phyloP scores from a whole-genome alignment of 129 eudicot species.

The Apium graveolens region DNA sequence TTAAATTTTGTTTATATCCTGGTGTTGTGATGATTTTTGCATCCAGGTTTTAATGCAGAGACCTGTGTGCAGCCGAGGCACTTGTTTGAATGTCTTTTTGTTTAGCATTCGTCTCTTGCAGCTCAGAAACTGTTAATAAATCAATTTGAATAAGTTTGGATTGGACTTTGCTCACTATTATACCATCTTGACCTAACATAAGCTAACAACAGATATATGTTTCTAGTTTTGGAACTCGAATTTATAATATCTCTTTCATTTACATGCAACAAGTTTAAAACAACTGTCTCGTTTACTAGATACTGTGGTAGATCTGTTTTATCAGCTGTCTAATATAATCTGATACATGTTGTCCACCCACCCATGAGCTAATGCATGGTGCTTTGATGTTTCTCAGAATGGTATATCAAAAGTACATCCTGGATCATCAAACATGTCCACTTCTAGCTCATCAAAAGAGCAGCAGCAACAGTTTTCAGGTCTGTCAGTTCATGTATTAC shows the following conservation, averaged over 20 bases:
- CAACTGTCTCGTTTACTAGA: not conserved
- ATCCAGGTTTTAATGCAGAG: not conserved
- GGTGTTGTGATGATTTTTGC: not conserved
- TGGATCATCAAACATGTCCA: conserved; percentile 34
- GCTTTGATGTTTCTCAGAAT: conserved; percentile 19
- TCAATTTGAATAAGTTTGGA: not conserved
- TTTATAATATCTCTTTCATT: not conserved
- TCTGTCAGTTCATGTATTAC: conserved; percentile 9
- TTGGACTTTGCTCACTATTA: not conserved
- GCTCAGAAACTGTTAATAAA: not conserved
- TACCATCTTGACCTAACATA: not conserved
- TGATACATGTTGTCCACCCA: not conserved
- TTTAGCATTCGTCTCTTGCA: not conserved
- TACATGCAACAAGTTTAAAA: not conserved
- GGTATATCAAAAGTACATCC: conserved; percentile 17
- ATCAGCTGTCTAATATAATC: conserved; percentile 1
- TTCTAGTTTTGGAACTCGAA: not conserved
- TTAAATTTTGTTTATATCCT: not conserved
- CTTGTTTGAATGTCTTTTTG: not conserved
- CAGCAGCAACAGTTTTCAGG: conserved; percentile 49
- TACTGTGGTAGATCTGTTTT: not conserved
- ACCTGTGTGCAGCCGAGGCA: not conserved
- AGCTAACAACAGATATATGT: not conserved
- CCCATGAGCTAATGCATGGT: not conserved
- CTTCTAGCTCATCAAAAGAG: conserved; percentile 42